Base-by-base conservation (phyloP, 768 basidiomycete species). In the Trametes cingulata region DNA sequence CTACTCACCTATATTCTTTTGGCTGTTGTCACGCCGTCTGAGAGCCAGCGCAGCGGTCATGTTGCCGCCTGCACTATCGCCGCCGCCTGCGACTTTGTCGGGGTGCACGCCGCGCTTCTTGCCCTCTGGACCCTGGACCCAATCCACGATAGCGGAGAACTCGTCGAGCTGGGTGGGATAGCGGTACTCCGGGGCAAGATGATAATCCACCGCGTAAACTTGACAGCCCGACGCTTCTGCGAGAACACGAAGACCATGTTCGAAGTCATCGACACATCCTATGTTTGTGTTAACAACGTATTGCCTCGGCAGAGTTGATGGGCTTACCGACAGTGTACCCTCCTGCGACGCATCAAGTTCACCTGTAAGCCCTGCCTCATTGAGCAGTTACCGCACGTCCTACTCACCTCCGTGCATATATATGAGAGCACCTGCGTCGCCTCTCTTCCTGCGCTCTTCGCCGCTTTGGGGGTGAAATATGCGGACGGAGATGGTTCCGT, bases 171-270 rank as follows among this genome's bases (percentile, higher is more conserved):
- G 53, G 27, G 52, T 56, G 3, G 60, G 64, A 25, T 55, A 65
- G 42, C 45, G 33, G 46, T 56, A 46, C 33, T 60, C 58, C 8
- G 63, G 58, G 7, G 62, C 62, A 10, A 49, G 49, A 22, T 50
- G 62, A 35, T 63, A 63, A 15, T 55, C 57, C 13, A 63, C 47
- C 3, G 62, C 62, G 25, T 63, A 63, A n/a, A 63, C 62, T 45
- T 63, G 62, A n/a, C 42, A 52, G 10, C 46, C 58, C 3, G 52
- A 52, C 19, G 46, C 47, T 33, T 63, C 62, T 6, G 62, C 62
- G 20, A 63, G 45, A n/a, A 63, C 45, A 13, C 62, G 52, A 43
- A 58, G 51, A 14, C 51, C 52, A n/a, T 52, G 52, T 35, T 63
- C 62, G 53, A 63, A 63, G 40, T 63, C 62, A 29, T 52, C 52